A percentile compares a stretch with the other conserved stretches of the same genome.
phyloP scores from a whole-genome alignment of 768 basidiomycete genomes.

The Pleurotus ostreatus region DNA sequence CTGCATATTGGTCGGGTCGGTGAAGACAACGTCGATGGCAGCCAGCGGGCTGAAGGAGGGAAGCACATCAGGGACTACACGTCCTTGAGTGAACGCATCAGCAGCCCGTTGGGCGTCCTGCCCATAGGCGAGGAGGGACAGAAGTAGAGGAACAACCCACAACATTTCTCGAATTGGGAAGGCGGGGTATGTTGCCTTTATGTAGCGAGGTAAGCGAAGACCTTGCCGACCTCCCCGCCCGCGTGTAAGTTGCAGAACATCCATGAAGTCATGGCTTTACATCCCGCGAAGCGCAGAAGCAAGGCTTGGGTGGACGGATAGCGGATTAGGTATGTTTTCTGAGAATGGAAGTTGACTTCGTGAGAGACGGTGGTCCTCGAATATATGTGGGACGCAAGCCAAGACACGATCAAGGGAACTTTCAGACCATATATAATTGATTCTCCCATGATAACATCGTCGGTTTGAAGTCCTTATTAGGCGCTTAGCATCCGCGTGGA shows the following conservation, averaged over 20 bases:
- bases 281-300: background rate
- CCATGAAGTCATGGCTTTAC: background rate
- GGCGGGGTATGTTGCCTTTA: background rate
- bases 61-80: constrained; percentile 37
- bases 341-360: too few species aligned
- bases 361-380: too few species aligned
- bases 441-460: too few species aligned
- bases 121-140: constrained; percentile 12
- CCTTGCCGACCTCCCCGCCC: too few species aligned
- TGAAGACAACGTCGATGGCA: constrained; percentile 33
- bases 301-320: too few species aligned
- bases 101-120: constrained; percentile 15
- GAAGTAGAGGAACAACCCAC: constrained; percentile 8
- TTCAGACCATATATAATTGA: too few species aligned
- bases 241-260: background rate
- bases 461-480: too few species aligned
- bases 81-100: constrained; percentile 29
- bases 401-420: too few species aligned
- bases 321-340: too few species aligned
- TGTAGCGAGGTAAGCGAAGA: background rate
- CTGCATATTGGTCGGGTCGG: constrained; percentile 24
- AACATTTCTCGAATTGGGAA: background rate
- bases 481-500: too few species aligned
- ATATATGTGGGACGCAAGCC: too few species aligned
- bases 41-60: constrained; percentile 34